Evolutionary conservation across 345 rosid species (phyloP), one percentile per base, ranked within the genome.

Genomic region (Tarenaya hassleriana): DNA sequence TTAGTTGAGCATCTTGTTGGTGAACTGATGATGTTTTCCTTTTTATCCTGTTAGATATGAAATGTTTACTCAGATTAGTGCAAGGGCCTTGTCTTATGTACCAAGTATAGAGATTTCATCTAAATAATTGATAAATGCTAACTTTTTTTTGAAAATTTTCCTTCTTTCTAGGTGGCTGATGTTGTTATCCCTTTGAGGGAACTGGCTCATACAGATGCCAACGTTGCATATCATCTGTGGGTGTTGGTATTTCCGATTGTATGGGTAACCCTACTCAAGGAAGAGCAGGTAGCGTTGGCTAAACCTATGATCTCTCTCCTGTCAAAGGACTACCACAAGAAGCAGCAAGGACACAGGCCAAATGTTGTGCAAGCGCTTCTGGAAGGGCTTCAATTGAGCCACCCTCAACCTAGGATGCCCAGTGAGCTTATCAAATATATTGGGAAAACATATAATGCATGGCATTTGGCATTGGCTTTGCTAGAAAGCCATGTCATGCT

Each of bases 331-430:
- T 92, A 88, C 75, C 99, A 88, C 71, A 92, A 88, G 82, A 92
- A 81, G 75, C 99, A 92, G 75, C 94, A 88, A 73, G 77, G 74
- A 37, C 81, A 74, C 73, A 76, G 97, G 56, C 99, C 99, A 69
- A 92, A 92, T 70, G 97, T 92, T 65, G 97, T 88, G 66, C 98
- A 92, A 80, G 98, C 98, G 29, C 91, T 92, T 67, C 73, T 92
- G 52, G 98, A 92, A 72, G 98, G 98, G 43, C 95, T 92, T 63
- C 91, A 88, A 34, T 55, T 92, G 77, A 88, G 98, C 78, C 97
- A 88, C 60, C 98, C 98, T 65, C 99, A 94, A 63, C 99, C 97
- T 62, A 80, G 94, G 67, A 83, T 92, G 91, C 95, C 98, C 35
- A 81, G 99, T 56, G 99, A 94, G 70, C 91, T 94, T 58, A 94